Evolutionary conservation across 2,329 filamentous ascomycete species (phyloP).

Genomic region (Cryoendolithus antarcticus): DNA sequence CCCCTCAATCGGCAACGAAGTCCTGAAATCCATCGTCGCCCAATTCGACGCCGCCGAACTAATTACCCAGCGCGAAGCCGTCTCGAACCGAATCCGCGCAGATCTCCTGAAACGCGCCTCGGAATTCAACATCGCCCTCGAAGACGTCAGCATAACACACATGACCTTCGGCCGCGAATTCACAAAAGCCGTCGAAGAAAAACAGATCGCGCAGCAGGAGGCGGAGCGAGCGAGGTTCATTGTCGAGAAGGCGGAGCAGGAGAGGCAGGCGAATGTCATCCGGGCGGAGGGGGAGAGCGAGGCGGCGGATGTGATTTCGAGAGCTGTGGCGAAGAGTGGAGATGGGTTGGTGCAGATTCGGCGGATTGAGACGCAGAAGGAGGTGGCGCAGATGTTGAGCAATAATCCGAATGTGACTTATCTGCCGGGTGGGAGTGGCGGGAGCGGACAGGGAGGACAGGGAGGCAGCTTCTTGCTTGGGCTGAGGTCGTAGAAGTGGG

Average conservation of each 20-base stretch:
- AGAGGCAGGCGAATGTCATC: conserved; percentile 96
- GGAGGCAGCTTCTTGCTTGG: conserved; percentile 54
- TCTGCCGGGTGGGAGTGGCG: conserved; percentile 57
- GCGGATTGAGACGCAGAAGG: conserved; percentile 91
- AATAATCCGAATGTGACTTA: conserved; percentile 93
- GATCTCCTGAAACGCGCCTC: conserved; percentile 85
- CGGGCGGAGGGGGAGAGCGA: conserved; percentile 95
- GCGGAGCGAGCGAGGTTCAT: conserved; percentile 96
- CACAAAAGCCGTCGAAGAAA: conserved; percentile 97
- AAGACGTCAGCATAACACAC: conserved; percentile 98
- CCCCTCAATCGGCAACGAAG: conserved; percentile 43
- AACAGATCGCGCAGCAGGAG: conserved; percentile 99
- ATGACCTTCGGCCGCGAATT: conserved; percentile 99
- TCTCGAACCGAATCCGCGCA: conserved; percentile 82
- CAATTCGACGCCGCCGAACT: conserved; percentile 48
- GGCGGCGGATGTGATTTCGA: conserved; percentile 88
- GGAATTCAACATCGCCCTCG: conserved; percentile 98
- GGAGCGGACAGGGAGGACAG: conserved; percentile 32
- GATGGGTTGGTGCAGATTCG: conserved; percentile 92
- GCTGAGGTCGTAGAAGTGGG: conserved; percentile 38
- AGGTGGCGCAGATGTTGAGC: conserved; percentile 84
- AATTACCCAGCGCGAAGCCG: conserved; percentile 96
- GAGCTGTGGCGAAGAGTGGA: conserved; percentile 82
- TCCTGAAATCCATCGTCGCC: conserved; percentile 42
- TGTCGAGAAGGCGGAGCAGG: conserved; percentile 96